phyloP scores from a whole-genome alignment of 1,284 basidiomycete genomes.

The Malassezia arunalokei region DNA sequence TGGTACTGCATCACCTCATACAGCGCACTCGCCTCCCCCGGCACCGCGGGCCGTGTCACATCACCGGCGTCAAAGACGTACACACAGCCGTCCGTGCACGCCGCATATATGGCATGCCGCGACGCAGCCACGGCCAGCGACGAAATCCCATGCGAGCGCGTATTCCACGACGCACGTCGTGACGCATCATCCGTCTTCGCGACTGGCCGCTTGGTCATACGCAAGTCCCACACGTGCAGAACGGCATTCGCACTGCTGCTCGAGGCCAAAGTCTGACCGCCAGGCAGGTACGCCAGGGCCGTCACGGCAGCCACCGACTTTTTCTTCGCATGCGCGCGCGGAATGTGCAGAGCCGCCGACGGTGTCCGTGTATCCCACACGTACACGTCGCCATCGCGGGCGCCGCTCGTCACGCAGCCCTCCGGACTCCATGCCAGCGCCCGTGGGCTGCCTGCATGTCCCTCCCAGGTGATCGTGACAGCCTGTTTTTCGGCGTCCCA shows the following conservation, averaged over 20 bases:
- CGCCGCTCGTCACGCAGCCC: conserved; percentile 23
- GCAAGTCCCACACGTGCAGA: conserved; percentile 41
- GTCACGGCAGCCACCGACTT: conserved; percentile 25
- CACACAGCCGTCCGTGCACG: conserved; percentile 33
- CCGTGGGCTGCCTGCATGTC: conserved; percentile 29
- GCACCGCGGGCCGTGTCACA: neutral
- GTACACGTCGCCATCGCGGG: conserved; percentile 36
- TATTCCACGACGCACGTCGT: conserved; percentile 9
- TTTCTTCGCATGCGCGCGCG: conserved; percentile 24
- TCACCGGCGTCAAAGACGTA: conserved; percentile 4
- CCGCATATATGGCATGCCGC: conserved; percentile 20
- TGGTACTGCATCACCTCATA: conserved; percentile 30
- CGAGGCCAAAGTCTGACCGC: conserved; percentile 24
- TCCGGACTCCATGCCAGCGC: conserved; percentile 36
- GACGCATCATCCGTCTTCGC: conserved; percentile 18
- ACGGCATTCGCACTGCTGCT: conserved; percentile 31
- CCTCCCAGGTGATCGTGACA: conserved; percentile 21
- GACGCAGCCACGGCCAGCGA: conserved; percentile 23
- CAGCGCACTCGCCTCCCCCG: conserved; percentile 9
- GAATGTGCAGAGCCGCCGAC: conserved; percentile 27
- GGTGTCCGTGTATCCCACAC: conserved; percentile 30
- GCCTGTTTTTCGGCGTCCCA: conserved; percentile 36
- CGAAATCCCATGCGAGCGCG: conserved; percentile 36
- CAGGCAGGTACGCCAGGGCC: conserved; percentile 25
- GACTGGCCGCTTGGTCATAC: conserved; percentile 3